Evolutionary conservation across 169 alveolate species (phyloP).

Genomic region (Cryptosporidium muris): DNA sequence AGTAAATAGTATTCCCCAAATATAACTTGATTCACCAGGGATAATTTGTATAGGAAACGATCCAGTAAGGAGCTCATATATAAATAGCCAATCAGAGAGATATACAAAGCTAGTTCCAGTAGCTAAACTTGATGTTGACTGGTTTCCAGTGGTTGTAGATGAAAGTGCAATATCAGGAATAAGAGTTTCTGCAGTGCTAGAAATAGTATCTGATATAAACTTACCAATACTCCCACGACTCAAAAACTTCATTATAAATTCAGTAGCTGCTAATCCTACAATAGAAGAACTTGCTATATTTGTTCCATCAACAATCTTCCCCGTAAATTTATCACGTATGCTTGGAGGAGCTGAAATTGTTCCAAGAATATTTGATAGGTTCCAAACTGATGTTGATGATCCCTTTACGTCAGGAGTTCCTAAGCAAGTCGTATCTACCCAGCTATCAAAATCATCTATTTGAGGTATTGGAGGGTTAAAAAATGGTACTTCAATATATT

Average conservation of each 20-base stretch:
- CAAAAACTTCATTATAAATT: slow-evolving; percentile 18
- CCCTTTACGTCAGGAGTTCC: slow-evolving; percentile 22
- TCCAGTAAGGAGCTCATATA: slow-evolving; percentile 77
- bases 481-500: slow-evolving; percentile 10
- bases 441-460: slow-evolving; percentile 73
- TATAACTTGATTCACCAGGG: slow-evolving; percentile 76
- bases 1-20: slow-evolving; percentile 79
- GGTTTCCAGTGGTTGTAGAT: slow-evolving; percentile 4
- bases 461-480: slow-evolving; percentile 72
- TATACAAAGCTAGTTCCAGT: slow-evolving; percentile 20
- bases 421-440: slow-evolving; percentile 50
- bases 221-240: slow-evolving; percentile 7
- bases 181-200: slow-evolving; percentile 17
- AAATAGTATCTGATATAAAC: slow-evolving; percentile 30
- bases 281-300: not conserved
- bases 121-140: not conserved
- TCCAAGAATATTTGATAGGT: slow-evolving; percentile 40
- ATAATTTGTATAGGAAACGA: slow-evolving; percentile 76
- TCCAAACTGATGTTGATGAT: slow-evolving; percentile 29
- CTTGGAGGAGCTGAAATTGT: slow-evolving; percentile 46
- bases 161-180: slow-evolving; percentile 4
- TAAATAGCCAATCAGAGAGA: slow-evolving; percentile 74
- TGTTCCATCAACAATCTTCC: slow-evolving; percentile 1
- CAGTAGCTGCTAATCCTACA: slow-evolving; percentile 53
- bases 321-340: not conserved